phyloP scores from a whole-genome alignment of 805 yeast species.

The Candida fluviatilis region DNA sequence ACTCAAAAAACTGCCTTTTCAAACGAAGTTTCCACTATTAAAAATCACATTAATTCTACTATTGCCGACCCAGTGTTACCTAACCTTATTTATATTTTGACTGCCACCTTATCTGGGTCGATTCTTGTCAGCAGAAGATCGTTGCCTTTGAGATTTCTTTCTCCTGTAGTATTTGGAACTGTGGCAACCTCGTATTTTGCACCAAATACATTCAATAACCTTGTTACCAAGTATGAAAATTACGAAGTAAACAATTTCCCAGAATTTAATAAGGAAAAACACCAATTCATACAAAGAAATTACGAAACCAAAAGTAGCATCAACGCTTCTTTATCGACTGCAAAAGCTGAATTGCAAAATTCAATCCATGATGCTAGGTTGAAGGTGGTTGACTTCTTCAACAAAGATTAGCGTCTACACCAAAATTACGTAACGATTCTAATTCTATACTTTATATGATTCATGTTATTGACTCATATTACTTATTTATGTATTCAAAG shows the following conservation, averaged over 20 bases:
- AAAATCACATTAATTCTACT: conserved; percentile 25
- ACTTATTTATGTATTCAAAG: too few relatives aligned
- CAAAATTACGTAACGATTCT: too few relatives aligned
- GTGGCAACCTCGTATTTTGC: conserved; percentile 43
- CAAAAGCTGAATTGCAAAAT: conserved; percentile 15
- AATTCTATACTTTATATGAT: too few relatives aligned
- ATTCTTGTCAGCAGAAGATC: conserved; percentile 46
- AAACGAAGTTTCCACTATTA: conserved; percentile 37
- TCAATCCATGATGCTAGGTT: conserved; percentile 25
- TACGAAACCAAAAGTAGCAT: conserved; percentile 11
- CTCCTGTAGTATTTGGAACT: conserved; percentile 50
- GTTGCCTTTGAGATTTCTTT: conserved; percentile 45
- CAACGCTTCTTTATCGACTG: conserved; percentile 7
- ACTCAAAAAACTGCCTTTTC: conserved; percentile 44
- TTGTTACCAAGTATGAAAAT: conserved; percentile 18
- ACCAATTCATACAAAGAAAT: conserved; percentile 11
- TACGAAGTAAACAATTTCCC: conserved; percentile 30
- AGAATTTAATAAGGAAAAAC: conserved; percentile 25
- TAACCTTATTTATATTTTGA: conserved; percentile 48
- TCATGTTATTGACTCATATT: too few relatives aligned
- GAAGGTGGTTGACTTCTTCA: conserved; percentile 9
- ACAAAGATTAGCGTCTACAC: background rate
- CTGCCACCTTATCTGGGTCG: conserved; percentile 54
- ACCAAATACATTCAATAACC: conserved; percentile 45
- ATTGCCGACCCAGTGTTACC: conserved; percentile 57